Percentiles rank a stretch among this genome's conserved stretches.
Conservation (phyloP, 345 rosid genomes). For the Camelina hispida region DNA sequence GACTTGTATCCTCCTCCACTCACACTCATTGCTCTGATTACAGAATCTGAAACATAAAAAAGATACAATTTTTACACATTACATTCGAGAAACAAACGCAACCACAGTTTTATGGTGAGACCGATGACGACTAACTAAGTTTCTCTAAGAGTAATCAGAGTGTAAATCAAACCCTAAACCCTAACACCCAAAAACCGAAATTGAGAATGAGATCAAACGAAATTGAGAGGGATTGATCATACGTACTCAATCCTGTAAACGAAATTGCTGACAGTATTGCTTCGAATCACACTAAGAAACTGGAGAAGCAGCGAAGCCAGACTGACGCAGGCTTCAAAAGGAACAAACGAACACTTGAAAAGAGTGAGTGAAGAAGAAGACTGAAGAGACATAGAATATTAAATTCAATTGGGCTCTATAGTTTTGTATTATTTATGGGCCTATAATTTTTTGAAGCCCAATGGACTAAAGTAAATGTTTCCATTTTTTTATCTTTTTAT, state of each 20-base stretch:
- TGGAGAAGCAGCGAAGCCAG: slow-evolving; percentile 17
- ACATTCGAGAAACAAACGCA: too few relatives aligned
- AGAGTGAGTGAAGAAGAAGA: slow-evolving; percentile 29
- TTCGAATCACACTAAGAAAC: slow-evolving; percentile 13
- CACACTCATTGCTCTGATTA: slow-evolving; percentile 52
- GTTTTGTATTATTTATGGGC: neutral
- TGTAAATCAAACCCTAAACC: slow-evolving; percentile 28
- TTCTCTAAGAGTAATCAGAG: neutral
- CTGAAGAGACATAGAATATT: neutral
- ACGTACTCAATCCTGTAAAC: neutral
- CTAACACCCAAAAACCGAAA: slow-evolving; percentile 29
- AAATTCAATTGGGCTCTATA: neutral
- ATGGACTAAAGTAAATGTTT: too few relatives aligned
- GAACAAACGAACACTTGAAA: too few relatives aligned
- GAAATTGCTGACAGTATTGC: neutral
- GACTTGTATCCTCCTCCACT: slow-evolving; percentile 46
- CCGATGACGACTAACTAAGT: neutral
- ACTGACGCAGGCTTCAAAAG: slow-evolving; percentile 1
- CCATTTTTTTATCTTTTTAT: neutral
- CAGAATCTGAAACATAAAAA: slow-evolving; percentile 17
- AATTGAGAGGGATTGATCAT: neutral
- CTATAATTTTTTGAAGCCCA: neutral
- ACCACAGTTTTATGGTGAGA: too few relatives aligned
- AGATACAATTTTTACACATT: neutral
- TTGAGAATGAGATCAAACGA: slow-evolving; percentile 8